Percentiles rank a stretch among this genome's conserved stretches.
Conservation (phyloP, 345 rosid species). For the Turritis glabra region DNA sequence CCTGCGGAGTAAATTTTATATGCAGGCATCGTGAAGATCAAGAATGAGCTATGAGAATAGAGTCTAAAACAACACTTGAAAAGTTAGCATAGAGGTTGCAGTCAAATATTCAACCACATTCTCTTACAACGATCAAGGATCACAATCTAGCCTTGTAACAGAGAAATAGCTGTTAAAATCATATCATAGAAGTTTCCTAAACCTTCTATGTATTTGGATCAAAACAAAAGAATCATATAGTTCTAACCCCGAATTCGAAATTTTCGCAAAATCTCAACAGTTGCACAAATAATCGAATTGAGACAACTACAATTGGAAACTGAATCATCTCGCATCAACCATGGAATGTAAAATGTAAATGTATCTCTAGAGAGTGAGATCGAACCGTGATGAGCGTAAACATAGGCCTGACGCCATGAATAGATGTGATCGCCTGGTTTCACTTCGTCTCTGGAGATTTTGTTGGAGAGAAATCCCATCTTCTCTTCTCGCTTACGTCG, state of each 20-base stretch:
- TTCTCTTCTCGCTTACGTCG: neutral
- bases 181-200: neutral
- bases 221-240: neutral
- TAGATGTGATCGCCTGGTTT: slow-evolving; percentile 84
- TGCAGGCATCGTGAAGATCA: neutral
- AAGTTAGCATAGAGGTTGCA: neutral
- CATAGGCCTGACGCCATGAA: slow-evolving; percentile 76
- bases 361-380: slow-evolving; percentile 12
- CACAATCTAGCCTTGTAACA: neutral
- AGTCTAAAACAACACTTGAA: slow-evolving; percentile 19
- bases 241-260: slow-evolving; percentile 14
- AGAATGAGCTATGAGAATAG: neutral
- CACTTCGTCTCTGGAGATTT: slow-evolving; percentile 52
- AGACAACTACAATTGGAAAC: neutral
- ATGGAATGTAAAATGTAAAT: neutral
- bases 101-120: slow-evolving; percentile 11
- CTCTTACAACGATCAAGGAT: slow-evolving; percentile 13
- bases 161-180: neutral
- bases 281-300: neutral
- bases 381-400: slow-evolving; percentile 80
- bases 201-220: neutral
- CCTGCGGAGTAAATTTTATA: neutral
- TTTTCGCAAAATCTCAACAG: slow-evolving; percentile 7
- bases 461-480: slow-evolving; percentile 73
- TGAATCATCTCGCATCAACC: neutral